phyloP scores from a whole-genome alignment of 2,329 filamentous ascomycete genomes.

The Lachnellula suecica region DNA sequence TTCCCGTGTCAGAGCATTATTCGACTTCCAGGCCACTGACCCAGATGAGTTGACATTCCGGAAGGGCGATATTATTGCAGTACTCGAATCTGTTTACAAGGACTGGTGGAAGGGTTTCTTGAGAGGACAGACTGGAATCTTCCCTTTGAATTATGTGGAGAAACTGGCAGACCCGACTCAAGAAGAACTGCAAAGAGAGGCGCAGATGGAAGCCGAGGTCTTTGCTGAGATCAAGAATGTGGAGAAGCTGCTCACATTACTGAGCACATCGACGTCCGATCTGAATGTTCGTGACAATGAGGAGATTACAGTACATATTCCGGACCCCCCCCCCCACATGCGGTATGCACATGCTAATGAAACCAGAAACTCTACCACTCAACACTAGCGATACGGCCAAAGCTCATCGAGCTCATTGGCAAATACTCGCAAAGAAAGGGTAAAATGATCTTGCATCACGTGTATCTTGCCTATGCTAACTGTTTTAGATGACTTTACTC shows the following conservation, averaged over 20 bases:
- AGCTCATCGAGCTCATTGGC: slow-evolving; percentile 95
- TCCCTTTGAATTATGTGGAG: slow-evolving; percentile 97
- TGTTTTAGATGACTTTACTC: slow-evolving; percentile 88
- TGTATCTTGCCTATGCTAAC: slow-evolving; percentile 15
- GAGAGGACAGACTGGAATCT: slow-evolving; percentile 93
- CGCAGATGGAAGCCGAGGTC: slow-evolving; percentile 86
- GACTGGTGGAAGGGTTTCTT: slow-evolving; percentile 99
- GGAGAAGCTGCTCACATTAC: slow-evolving; percentile 78
- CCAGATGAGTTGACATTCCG: slow-evolving; percentile 93
- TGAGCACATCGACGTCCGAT: slow-evolving; percentile 83
- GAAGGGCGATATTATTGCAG: slow-evolving; percentile 95
- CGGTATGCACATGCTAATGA: slow-evolving; percentile 33
- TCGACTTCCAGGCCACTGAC: slow-evolving; percentile 92
- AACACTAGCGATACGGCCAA: slow-evolving; percentile 89
- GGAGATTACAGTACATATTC: slow-evolving; percentile 76
- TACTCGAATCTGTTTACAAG: slow-evolving; percentile 96
- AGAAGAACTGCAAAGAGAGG: slow-evolving; percentile 91
- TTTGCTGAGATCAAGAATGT: slow-evolving; percentile 77
- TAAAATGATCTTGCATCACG: slow-evolving; percentile 37
- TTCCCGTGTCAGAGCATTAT: slow-evolving; percentile 88
- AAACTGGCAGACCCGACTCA: slow-evolving; percentile 93
- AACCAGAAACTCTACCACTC: slow-evolving; percentile 78
- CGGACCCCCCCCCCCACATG: neutral
- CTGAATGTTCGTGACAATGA: slow-evolving; percentile 90
- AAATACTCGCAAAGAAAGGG: slow-evolving; percentile 99